Base-by-base conservation (phyloP, 495 filamentous ascomycete genomes). In the Penicillium subrubescens region DNA sequence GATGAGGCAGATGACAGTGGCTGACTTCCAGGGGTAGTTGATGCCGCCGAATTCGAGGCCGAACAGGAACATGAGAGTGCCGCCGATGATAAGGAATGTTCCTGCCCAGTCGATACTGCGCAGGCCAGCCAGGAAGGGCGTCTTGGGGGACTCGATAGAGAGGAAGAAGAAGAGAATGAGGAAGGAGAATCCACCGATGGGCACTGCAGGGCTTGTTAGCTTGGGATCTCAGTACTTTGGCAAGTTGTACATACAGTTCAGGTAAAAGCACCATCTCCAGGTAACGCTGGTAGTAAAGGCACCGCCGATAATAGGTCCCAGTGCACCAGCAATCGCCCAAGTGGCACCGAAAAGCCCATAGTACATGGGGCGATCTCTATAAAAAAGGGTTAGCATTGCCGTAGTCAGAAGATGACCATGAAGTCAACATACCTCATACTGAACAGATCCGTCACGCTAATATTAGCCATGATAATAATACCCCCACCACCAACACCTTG, bases 401-500 rank as follows among this genome's bases (percentile, higher is more conserved):
- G 31, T 33, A 2, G 46, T 34, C 6, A 17, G 14, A 7, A 43
- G 21, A 29, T 17, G 35, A 25, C 8, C 17, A 52, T n/a, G 43
- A 39, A 29, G 4, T 27, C 15, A 17, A 60, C 70, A 29, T 71
- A 84, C 75, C 87, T 78, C 81, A 92, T 84, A 63, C 87, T 89
- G 76, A 94, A 93, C 57, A 94, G 69, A 78, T 97, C 93, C 11
- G 87, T 86, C 59, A 97, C 93, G 65, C 83, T 86, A 55, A 96
- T 93, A 71, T 95, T 93, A 29, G 90, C 89, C 68, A 96, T 73
- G 23, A 91, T 88, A 23, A 94, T 82, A 51, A 94, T 83, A 2
- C 93, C 93, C 58, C 93, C 93, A 34, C 90, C 91, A 5, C 92
- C 93, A n/a, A 90, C 75, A 55, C 93, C 93, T 73, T 97, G 93